A percentile compares a stretch with the other conserved stretches of the same genome.
Conservation (phyloP, 1,284 basidiomycete species). For the Apiotrichum akiyoshidainum region DNA sequence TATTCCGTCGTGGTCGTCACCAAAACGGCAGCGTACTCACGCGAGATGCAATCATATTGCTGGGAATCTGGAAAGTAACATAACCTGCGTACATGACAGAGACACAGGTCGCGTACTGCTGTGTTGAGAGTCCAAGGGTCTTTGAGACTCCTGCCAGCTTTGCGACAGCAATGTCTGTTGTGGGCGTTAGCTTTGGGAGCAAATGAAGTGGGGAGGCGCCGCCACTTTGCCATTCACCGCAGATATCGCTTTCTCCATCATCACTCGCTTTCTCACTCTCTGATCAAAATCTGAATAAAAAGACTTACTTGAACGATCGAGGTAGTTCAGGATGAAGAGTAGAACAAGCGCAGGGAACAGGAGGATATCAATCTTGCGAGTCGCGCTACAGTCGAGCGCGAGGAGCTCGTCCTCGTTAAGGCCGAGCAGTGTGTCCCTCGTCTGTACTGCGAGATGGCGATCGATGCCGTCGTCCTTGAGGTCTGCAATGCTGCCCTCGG, state of each 20-base stretch:
- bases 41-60: constrained; percentile 32
- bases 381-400: constrained; percentile 27
- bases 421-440: constrained; percentile 15
- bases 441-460: constrained; percentile 22
- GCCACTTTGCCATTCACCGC: no score
- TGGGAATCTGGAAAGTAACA: constrained; percentile 33
- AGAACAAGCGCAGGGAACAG: constrained; percentile 14
- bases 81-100: constrained; percentile 24
- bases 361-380: constrained; percentile 39
- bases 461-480: constrained; percentile 9
- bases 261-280: no score
- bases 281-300: no score
- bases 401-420: constrained; percentile 32
- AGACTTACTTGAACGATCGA: background rate
- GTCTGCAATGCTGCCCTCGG: background rate
- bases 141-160: constrained; percentile 21
- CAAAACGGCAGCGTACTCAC: background rate
- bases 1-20: no score
- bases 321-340: constrained; percentile 1
- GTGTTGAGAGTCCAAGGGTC: background rate
- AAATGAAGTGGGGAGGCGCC: no score
- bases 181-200: background rate
- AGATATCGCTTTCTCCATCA: no score
- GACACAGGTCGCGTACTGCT: constrained; percentile 30
- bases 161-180: constrained; percentile 30